Conservation (phyloP, 345 rosid genomes). For the Bretschneidera sinensis region DNA sequence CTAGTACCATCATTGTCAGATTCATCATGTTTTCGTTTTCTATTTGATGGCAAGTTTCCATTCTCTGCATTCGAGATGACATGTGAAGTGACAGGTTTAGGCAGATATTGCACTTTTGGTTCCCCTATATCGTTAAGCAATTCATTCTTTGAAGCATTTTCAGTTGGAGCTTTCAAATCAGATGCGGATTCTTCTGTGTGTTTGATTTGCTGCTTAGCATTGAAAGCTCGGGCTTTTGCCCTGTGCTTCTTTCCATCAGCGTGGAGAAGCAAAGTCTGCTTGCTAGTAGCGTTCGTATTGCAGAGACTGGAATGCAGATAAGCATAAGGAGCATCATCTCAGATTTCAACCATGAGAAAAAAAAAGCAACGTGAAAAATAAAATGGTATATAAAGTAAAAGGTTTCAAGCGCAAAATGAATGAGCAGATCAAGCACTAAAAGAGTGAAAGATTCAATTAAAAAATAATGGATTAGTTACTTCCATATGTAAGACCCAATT, state of each 20-base stretch:
- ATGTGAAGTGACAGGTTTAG: slow-evolving; percentile 14
- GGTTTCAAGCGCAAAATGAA: no score
- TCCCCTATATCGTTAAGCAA: slow-evolving; percentile 21
- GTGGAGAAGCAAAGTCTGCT: slow-evolving; percentile 80
- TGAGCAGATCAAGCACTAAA: not conserved
- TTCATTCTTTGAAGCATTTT: slow-evolving; percentile 26
- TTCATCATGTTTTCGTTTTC: slow-evolving; percentile 55
- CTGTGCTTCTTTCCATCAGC: slow-evolving; percentile 95
- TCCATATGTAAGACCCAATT: not conserved
- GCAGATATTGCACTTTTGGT: slow-evolving; percentile 24
- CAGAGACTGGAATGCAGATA: slow-evolving; percentile 57
- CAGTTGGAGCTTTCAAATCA: slow-evolving; percentile 28
- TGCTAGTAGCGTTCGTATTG: slow-evolving; percentile 73
- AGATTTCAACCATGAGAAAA: not conserved
- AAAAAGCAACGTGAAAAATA: not conserved
- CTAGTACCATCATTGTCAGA: slow-evolving; percentile 14
- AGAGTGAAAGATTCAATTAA: not conserved
- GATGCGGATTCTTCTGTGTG: slow-evolving; percentile 33
- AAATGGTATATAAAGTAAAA: no score
- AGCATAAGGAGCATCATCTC: not conserved
- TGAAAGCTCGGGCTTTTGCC: slow-evolving; percentile 67
- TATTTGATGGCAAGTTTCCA: slow-evolving; percentile 30
- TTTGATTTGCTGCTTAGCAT: slow-evolving; percentile 49
- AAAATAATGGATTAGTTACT: not conserved
- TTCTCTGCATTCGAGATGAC: slow-evolving; percentile 23